Evolutionary conservation across 495 filamentous ascomycete genomes (phyloP).

Genomic region (Pseudomonodictys pantanalensis): DNA sequence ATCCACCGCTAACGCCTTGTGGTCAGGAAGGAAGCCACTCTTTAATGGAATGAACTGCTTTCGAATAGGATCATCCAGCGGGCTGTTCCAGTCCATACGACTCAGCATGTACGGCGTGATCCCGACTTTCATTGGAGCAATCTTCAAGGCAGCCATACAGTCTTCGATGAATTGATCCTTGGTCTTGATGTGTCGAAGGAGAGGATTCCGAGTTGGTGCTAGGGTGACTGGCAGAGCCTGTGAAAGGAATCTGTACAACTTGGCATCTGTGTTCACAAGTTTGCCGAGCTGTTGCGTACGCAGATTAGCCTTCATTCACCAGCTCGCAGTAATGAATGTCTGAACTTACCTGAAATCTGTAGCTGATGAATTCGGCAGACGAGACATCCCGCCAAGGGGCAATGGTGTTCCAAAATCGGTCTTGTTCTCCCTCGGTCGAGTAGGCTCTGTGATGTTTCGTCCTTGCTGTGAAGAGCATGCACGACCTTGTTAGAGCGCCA

Average conservation of each 20-base stretch:
- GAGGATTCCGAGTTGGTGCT: constrained; percentile 16
- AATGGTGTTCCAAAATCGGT: constrained; percentile 45
- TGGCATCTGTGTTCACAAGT: constrained; percentile 41
- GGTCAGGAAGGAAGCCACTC: constrained; percentile 50
- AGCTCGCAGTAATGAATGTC: neutral
- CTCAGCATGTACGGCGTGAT: constrained; percentile 55
- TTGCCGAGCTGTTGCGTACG: constrained; percentile 35
- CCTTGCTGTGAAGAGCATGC: neutral
- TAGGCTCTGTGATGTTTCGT: neutral
- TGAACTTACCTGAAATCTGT: constrained; percentile 28
- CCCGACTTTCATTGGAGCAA: constrained; percentile 55
- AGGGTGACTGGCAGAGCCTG: constrained; percentile 48
- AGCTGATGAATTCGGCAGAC: constrained; percentile 37
- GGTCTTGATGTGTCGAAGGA: constrained; percentile 40
- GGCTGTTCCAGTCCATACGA: constrained; percentile 53
- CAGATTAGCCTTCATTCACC: neutral
- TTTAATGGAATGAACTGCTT: constrained; percentile 54
- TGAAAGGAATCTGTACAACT: constrained; percentile 47
- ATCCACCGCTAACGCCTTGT: constrained; percentile 42
- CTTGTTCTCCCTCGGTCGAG: neutral
- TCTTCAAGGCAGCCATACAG: constrained; percentile 47
- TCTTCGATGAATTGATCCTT: constrained; percentile 52
- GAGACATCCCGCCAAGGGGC: constrained; percentile 46
- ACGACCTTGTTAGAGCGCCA: neutral
- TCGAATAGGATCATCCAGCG: constrained; percentile 54